These are phyloP conservation scores for Fusarium udum DNA, from an alignment of 2,329 filamentous ascomycete species.

Conservation along the genomic window DNA sequence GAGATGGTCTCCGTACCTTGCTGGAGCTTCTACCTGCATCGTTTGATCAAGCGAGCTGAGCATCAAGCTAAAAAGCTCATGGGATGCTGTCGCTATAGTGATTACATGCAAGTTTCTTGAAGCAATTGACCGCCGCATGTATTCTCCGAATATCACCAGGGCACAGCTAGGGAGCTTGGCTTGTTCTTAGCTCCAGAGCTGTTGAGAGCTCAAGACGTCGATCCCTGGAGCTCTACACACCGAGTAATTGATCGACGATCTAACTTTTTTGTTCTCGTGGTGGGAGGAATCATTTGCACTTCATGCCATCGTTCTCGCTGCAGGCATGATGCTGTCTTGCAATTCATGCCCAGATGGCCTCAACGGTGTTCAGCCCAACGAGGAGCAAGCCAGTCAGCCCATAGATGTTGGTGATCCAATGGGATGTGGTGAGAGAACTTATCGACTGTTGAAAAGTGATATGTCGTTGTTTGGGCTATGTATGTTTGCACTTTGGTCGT, in stretches of 20 bases:
- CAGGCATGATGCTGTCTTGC: slow-evolving; percentile 16
- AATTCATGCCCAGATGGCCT: slow-evolving; percentile 32
- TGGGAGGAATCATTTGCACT: slow-evolving; percentile 18
- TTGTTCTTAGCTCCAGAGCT: slow-evolving; percentile 28
- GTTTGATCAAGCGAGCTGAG: slow-evolving; percentile 33
- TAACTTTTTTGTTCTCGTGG: slow-evolving; percentile 6
- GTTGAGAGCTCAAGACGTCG: slow-evolving; percentile 17
- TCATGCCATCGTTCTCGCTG: slow-evolving; percentile 8
- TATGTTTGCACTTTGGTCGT: slow-evolving; percentile 9
- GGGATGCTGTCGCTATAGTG: slow-evolving; percentile 30
- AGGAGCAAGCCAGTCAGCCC: slow-evolving; percentile 27
- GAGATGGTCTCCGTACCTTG: slow-evolving; percentile 26
- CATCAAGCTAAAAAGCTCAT: slow-evolving; percentile 29
- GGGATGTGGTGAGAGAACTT: neutral
- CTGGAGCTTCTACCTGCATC: slow-evolving; percentile 28
- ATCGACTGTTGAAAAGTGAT: slow-evolving; percentile 28
- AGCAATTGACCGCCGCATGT: slow-evolving; percentile 32
- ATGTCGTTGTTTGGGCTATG: slow-evolving; percentile 25
- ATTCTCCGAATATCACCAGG: slow-evolving; percentile 24
- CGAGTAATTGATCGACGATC: slow-evolving; percentile 36
- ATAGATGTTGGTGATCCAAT: slow-evolving; percentile 24
- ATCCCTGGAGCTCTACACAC: slow-evolving; percentile 24
- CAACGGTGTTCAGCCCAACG: slow-evolving; percentile 28
- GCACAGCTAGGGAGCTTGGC: slow-evolving; percentile 30
- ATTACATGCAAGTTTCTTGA: slow-evolving; percentile 24